Percentiles rank a stretch among this genome's conserved stretches.
Evolutionary conservation across 2,329 filamentous ascomycete genomes (phyloP).

Genomic region (Cyphellophora attinorum): DNA sequence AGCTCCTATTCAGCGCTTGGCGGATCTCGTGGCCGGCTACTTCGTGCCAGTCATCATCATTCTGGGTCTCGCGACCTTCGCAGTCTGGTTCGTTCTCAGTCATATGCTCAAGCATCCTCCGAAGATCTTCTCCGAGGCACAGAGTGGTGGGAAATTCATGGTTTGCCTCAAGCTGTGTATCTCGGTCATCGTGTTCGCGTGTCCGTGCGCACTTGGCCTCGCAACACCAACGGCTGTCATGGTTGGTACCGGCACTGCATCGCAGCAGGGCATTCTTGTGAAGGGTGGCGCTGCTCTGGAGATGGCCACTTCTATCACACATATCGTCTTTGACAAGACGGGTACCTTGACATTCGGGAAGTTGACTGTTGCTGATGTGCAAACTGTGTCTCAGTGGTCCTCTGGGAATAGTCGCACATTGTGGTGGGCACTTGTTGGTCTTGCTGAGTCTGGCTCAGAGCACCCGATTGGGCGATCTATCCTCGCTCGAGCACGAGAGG

Average conservation of each 20-base stretch:
- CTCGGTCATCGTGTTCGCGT: slow-evolving; percentile 96
- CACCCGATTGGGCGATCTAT: slow-evolving; percentile 93
- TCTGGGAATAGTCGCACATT: slow-evolving; percentile 59
- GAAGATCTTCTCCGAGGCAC: slow-evolving; percentile 69
- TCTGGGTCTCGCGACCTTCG: slow-evolving; percentile 76
- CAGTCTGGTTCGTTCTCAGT: slow-evolving; percentile 89
- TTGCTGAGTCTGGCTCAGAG: slow-evolving; percentile 93
- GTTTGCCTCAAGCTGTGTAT: slow-evolving; percentile 96
- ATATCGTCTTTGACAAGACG: slow-evolving; percentile 91
- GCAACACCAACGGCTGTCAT: slow-evolving; percentile 96
- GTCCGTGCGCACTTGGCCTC: slow-evolving; percentile 90
- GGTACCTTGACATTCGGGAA: slow-evolving; percentile 89
- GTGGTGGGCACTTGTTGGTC: slow-evolving; percentile 93
- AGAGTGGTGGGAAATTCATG: slow-evolving; percentile 86
- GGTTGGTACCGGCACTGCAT: slow-evolving; percentile 96
- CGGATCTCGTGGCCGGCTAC: slow-evolving; percentile 82
- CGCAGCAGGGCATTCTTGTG: slow-evolving; percentile 92
- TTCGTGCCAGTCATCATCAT: slow-evolving; percentile 85
- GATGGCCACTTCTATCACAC: slow-evolving; percentile 77
- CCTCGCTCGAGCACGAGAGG: slow-evolving; percentile 60
- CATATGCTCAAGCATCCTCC: slow-evolving; percentile 78
- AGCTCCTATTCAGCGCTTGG: slow-evolving; percentile 87
- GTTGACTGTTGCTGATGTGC: slow-evolving; percentile 76
- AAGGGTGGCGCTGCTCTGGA: slow-evolving; percentile 92
- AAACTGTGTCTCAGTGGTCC: slow-evolving; percentile 60